Conservation (phyloP, 2,329 filamentous ascomycete genomes). For the Ophiostoma perfectum region DNA sequence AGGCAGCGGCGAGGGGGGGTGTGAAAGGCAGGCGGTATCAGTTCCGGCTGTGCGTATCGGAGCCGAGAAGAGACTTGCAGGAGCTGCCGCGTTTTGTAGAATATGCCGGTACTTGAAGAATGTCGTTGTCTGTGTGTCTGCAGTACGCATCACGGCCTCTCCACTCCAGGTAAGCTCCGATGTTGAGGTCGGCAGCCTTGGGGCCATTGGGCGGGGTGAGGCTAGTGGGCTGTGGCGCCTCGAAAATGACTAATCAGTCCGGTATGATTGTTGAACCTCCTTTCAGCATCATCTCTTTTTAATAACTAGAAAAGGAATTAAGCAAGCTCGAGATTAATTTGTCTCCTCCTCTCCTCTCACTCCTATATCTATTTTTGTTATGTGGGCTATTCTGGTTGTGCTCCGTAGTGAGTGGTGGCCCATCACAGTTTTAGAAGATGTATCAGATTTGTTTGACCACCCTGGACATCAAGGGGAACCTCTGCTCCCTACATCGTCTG, state of each 20-base stretch:
- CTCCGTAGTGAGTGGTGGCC: too few species aligned
- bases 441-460: constrained; percentile 31
- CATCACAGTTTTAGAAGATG: constrained; percentile 23
- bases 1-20: neutral
- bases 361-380: neutral
- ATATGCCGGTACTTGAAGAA: too few species aligned
- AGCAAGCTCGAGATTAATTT: too few species aligned
- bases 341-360: too few species aligned
- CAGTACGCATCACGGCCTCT: neutral
- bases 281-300: too few species aligned
- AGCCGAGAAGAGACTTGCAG: neutral
- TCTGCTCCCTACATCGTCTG: neutral
- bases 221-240: constrained; percentile 18
- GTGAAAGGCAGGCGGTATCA: neutral
- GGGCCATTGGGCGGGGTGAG: constrained; percentile 19
- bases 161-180: constrained; percentile 2
- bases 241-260: constrained; percentile 15
- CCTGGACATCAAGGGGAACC: constrained; percentile 13
- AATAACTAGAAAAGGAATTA: too few species aligned
- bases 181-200: neutral
- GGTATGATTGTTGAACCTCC: too few species aligned
- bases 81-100: too few species aligned
- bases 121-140: neutral
- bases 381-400: too few species aligned
- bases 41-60: neutral